Percentiles rank a stretch among this genome's conserved stretches.
Conservation (phyloP, 1,284 basidiomycete genomes). For the Apiotrichum akiyoshidainum region DNA sequence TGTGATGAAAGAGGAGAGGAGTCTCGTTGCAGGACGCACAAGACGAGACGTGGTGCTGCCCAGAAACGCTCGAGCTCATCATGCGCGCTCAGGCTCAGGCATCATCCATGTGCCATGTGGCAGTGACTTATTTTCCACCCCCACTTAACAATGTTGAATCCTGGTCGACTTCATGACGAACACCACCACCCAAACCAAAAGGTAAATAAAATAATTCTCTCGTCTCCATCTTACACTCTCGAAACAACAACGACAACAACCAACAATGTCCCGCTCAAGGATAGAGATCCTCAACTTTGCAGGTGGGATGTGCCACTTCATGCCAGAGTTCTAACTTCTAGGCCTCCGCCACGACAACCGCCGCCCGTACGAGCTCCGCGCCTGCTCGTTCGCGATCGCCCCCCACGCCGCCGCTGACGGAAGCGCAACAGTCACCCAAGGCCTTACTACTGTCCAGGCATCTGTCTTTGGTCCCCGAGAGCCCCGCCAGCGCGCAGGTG, state of each 20-base stretch:
- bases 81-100: no score
- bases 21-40: neutral
- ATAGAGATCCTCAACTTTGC: conserved; percentile 25
- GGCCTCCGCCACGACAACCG: conserved; percentile 80
- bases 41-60: no score
- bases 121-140: no score
- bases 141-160: no score
- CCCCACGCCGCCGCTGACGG: conserved; percentile 77
- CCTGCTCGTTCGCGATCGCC: conserved; percentile 72
- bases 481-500: conserved; percentile 69
- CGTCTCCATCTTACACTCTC: neutral
- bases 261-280: conserved; percentile 11
- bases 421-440: conserved; percentile 77
- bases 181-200: no score
- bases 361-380: conserved; percentile 82
- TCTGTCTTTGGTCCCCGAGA: conserved; percentile 90
- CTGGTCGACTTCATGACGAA: no score
- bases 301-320: conserved; percentile 9
- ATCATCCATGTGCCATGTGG: no score
- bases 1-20: neutral
- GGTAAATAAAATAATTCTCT: neutral
- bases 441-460: conserved; percentile 80
- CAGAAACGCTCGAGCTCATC: no score
- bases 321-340: conserved; percentile 14
- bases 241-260: conserved; percentile 1